phyloP scores from a whole-genome alignment of 129 eudicot genomes.

The Flaveria brownii region DNA sequence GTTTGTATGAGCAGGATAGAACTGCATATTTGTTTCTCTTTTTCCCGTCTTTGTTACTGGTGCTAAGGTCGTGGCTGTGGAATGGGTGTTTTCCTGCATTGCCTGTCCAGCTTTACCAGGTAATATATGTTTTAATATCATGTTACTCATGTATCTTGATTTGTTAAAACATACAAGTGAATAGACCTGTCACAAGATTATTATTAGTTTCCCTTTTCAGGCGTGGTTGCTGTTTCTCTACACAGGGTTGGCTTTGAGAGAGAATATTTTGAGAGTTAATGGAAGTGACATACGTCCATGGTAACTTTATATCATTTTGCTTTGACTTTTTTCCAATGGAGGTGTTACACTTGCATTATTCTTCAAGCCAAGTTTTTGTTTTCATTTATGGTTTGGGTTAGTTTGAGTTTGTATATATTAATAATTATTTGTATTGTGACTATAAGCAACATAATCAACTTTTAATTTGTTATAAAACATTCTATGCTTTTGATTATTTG shows the following conservation, averaged over 20 bases:
- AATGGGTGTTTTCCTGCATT: conserved; percentile 91
- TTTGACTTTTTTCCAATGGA: not conserved
- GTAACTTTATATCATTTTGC: conserved; percentile 36
- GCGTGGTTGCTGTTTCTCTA: conserved; percentile 93
- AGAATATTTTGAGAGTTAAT: conserved; percentile 84
- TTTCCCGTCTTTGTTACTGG: conserved; percentile 72
- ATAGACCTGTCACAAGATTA: not conserved
- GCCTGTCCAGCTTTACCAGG: conserved; percentile 95
- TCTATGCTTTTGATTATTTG: not conserved
- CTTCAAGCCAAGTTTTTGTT: not conserved
- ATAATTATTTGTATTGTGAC: not conserved
- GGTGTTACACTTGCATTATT: not conserved
- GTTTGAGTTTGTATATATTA: not conserved
- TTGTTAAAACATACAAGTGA: not conserved
- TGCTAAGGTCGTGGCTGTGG: conserved; percentile 66
- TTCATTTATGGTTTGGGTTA: not conserved
- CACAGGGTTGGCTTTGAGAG: conserved; percentile 88
- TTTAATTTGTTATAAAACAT: not conserved
- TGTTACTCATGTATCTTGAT: not conserved
- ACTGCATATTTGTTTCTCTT: conserved; percentile 77
- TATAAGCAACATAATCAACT: not conserved
- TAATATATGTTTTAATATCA: conserved; percentile 14
- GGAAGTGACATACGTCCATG: conserved; percentile 98
- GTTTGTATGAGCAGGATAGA: conserved; percentile 64
- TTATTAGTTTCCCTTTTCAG: conserved; percentile 46